Conservation (phyloP, 768 basidiomycete genomes). For the Lactarius sp. region DNA sequence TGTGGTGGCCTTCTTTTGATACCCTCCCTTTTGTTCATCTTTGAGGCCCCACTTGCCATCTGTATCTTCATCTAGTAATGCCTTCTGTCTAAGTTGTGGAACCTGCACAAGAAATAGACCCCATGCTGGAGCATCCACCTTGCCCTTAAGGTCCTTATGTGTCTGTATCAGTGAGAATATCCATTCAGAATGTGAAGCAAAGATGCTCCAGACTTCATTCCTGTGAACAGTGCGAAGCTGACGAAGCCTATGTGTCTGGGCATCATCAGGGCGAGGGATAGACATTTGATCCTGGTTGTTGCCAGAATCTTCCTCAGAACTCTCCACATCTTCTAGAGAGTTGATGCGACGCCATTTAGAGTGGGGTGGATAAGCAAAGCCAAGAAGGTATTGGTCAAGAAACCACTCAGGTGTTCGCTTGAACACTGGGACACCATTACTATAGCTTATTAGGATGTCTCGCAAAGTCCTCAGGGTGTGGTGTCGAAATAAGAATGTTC, state of each 20-base stretch:
- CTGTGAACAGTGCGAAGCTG: constrained; percentile 45
- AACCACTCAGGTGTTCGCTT: constrained; percentile 49
- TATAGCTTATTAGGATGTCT: constrained; percentile 39
- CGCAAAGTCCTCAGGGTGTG: constrained; percentile 45
- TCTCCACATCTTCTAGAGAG: constrained; percentile 27
- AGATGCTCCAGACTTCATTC: constrained; percentile 46
- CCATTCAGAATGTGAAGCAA: constrained; percentile 58
- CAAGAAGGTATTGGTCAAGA: constrained; percentile 38
- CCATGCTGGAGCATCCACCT: constrained; percentile 46
- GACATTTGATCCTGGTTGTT: not conserved
- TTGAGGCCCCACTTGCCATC: constrained; percentile 1
- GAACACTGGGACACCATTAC: constrained; percentile 30
- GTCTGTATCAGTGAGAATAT: constrained; percentile 40
- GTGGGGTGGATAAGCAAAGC: constrained; percentile 29
- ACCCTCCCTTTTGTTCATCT: not conserved
- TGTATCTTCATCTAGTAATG: not conserved
- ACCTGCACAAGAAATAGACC: constrained; percentile 35
- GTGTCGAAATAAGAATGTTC: constrained; percentile 49
- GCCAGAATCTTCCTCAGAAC: constrained; percentile 12
- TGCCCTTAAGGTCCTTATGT: constrained; percentile 33
- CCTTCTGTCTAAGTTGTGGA: not conserved
- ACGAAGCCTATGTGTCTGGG: constrained; percentile 33
- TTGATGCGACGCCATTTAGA: constrained; percentile 36
- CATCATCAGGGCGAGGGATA: not conserved
- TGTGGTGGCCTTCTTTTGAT: not conserved